Percentiles rank a stretch among this genome's conserved stretches.
Evolutionary conservation across 2,329 filamentous ascomycete species (phyloP).

Genomic region (Cytospora chrysosperma): DNA sequence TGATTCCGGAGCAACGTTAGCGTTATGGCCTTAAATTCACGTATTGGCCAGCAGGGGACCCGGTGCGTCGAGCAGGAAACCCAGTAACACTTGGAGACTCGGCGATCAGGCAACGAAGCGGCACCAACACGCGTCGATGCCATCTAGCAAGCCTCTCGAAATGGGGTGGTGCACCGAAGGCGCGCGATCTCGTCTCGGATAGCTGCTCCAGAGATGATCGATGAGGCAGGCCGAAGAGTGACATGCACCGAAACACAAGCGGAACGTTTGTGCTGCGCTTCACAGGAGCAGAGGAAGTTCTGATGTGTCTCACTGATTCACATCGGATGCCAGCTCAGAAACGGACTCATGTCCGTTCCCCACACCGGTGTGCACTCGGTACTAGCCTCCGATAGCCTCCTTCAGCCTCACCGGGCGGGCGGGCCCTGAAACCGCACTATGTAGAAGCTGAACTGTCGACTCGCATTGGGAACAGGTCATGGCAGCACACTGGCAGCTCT

Average conservation of each 20-base stretch:
- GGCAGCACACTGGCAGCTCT: not conserved
- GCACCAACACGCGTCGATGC: conserved; percentile 15
- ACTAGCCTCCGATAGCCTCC: not conserved
- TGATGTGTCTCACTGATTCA: conserved; percentile 8
- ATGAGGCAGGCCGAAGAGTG: conserved; percentile 18
- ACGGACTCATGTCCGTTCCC: conserved; percentile 9
- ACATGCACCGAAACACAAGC: conserved; percentile 15
- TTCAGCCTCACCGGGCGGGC: not conserved
- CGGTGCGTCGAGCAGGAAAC: not conserved
- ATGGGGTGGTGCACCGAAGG: not conserved
- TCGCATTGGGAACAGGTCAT: not conserved
- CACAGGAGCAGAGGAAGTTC: conserved; percentile 1
- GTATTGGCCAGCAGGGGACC: not conserved
- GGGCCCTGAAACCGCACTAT: not conserved
- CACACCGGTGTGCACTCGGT: conserved; percentile 19
- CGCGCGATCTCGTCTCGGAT: conserved; percentile 18
- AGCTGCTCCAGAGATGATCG: not conserved
- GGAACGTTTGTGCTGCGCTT: conserved; percentile 13
- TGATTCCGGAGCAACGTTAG: conserved; percentile 4
- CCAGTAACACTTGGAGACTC: conserved; percentile 25
- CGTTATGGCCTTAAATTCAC: conserved; percentile 5
- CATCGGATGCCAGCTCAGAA: conserved; percentile 10
- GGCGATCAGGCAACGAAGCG: conserved; percentile 22
- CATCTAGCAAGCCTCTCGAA: not conserved
- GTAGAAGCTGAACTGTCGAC: not conserved